A percentile compares a stretch with the other conserved stretches of the same genome.
These are phyloP conservation scores for Entomortierella parvispora DNA, from an alignment of 192 early-diverging fungal species.

Conservation along the genomic window DNA sequence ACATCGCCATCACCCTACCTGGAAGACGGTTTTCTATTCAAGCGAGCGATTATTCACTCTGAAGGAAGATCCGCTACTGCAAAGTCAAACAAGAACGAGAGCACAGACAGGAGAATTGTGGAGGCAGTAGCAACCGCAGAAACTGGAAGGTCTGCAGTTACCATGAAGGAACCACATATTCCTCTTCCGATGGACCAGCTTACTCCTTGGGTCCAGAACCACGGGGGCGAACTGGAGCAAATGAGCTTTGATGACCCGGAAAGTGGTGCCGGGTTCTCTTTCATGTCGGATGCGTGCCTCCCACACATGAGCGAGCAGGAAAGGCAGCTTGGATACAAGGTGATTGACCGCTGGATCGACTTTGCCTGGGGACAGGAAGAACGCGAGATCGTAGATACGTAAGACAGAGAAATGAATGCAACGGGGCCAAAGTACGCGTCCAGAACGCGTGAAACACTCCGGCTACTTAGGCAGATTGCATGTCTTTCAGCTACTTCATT, in stretches of 20 bases:
- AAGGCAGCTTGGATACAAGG: conserved; percentile 17
- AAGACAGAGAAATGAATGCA: too few relatives aligned
- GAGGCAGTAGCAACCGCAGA: neutral
- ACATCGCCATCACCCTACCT: too few relatives aligned
- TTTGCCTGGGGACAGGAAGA: conserved; percentile 37
- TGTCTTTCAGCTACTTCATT: too few relatives aligned
- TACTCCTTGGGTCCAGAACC: too few relatives aligned
- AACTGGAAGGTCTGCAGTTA: too few relatives aligned
- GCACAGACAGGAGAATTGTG: too few relatives aligned
- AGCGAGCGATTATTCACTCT: conserved; percentile 44
- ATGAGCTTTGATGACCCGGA: too few relatives aligned
- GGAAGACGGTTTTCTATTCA: conserved; percentile 16
- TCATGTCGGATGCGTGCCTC: conserved; percentile 43
- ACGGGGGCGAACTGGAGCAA: neutral
- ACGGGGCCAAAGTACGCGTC: too few relatives aligned
- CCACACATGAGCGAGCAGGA: conserved; percentile 26
- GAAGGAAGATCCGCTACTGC: neutral
- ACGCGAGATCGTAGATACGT: neutral
- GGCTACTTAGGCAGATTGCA: too few relatives aligned
- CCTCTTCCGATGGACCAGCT: too few relatives aligned
- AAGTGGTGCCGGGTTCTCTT: conserved; percentile 18
- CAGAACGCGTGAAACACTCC: too few relatives aligned
- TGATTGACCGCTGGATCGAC: conserved; percentile 36
- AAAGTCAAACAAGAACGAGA: neutral
- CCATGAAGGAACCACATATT: neutral